These are phyloP conservation scores for Inga oerstediana DNA, from an alignment of 306 rosid species.

Conservation along the genomic window DNA sequence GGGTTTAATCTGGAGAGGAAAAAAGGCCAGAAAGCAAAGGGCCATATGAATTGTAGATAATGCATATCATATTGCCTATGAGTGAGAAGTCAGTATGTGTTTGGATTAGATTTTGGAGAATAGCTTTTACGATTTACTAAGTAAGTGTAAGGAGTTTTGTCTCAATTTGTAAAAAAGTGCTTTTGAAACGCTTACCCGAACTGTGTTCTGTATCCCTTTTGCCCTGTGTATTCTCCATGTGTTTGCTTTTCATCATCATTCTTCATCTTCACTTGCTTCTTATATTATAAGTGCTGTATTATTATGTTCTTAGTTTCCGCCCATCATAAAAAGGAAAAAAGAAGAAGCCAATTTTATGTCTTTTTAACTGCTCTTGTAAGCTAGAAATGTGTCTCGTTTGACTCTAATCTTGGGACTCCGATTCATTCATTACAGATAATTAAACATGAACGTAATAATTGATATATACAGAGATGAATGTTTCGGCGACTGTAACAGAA, in stretches of 20 bases:
- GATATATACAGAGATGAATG: not conserved
- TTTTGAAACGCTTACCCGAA: too few relatives aligned
- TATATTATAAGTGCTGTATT: constrained; percentile 33
- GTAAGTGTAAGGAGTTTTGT: too few relatives aligned
- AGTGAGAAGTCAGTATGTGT: not conserved
- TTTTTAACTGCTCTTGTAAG: too few relatives aligned
- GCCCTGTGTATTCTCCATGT: constrained; percentile 38
- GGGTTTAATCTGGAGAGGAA: not conserved
- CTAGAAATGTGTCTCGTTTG: not conserved
- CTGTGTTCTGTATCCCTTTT: constrained; percentile 54
- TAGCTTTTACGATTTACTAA: too few relatives aligned
- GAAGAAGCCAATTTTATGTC: too few relatives aligned
- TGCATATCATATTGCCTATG: constrained; percentile 31
- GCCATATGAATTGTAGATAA: constrained; percentile 59
- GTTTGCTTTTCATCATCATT: constrained; percentile 29
- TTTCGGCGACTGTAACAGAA: not conserved
- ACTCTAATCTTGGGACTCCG: not conserved
- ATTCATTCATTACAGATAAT: not conserved
- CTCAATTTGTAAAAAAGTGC: too few relatives aligned
- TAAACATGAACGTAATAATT: not conserved
- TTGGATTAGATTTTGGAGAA: too few relatives aligned
- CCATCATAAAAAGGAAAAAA: not conserved
- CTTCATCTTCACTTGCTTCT: constrained; percentile 8
- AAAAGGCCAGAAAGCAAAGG: constrained; percentile 14
- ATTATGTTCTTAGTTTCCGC: constrained; percentile 23